Conservation (phyloP, 768 basidiomycete genomes). For the Paxillus ammoniavirescens region DNA sequence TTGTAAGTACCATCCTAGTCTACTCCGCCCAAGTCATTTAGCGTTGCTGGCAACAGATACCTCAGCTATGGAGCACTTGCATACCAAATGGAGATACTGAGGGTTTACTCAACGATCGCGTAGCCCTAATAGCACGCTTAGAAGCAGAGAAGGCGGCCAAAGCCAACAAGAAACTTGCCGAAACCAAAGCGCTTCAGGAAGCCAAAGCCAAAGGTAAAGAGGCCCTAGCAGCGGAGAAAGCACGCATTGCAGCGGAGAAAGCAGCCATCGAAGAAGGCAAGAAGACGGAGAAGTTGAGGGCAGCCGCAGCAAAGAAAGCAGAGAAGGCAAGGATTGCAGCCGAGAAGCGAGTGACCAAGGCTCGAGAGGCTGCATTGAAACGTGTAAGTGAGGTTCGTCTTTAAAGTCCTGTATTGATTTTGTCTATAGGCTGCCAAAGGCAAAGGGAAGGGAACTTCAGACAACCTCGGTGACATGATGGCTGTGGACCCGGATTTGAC, state of each 20-base stretch:
- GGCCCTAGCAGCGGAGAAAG: neutral
- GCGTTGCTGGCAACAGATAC: neutral
- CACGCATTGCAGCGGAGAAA: neutral
- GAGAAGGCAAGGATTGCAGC: no score
- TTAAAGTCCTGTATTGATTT: neutral
- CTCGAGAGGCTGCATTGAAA: neutral
- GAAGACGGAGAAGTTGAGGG: neutral
- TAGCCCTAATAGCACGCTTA: neutral
- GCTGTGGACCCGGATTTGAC: no score
- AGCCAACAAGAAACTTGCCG: neutral
- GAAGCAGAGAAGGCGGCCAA: neutral
- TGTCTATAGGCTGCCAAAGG: neutral
- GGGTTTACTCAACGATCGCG: neutral
- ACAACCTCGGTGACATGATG: neutral
- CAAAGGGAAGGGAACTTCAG: neutral
- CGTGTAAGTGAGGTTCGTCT: neutral
- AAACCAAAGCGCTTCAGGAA: neutral
- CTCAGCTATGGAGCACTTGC: slow-evolving; percentile 23
- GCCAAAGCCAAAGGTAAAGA: slow-evolving; percentile 1
- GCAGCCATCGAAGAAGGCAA: neutral
- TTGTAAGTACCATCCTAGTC: slow-evolving; percentile 14
- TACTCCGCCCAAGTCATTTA: no score
- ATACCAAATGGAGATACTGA: neutral
- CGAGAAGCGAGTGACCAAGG: neutral
- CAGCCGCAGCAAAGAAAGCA: neutral